Conservation (phyloP, 2,329 filamentous ascomycete genomes). For the Sclerotinia trifoliorum region DNA sequence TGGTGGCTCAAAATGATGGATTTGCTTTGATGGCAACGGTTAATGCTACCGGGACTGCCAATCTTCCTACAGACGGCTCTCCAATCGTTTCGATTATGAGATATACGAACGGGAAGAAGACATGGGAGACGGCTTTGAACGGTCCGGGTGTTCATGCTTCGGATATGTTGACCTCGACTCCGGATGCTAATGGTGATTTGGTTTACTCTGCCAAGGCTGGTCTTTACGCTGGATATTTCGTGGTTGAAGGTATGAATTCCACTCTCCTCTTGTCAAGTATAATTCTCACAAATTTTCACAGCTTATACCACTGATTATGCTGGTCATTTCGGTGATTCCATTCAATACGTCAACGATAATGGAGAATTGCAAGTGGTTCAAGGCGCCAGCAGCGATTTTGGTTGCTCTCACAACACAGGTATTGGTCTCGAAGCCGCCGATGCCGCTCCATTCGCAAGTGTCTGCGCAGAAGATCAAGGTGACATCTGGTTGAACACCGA, state of each 20-base stretch:
- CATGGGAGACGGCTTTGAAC: constrained; percentile 59
- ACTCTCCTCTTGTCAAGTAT: too few species aligned
- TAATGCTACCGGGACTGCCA: constrained; percentile 52
- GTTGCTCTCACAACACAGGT: constrained; percentile 64
- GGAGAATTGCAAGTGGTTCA: constrained; percentile 51
- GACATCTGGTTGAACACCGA: constrained; percentile 64
- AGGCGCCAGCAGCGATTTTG: constrained; percentile 54
- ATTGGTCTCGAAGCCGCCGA: constrained; percentile 59
- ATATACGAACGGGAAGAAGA: constrained; percentile 53
- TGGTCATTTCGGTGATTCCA: constrained; percentile 58
- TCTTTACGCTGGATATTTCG: constrained; percentile 61
- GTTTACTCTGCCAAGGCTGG: constrained; percentile 56
- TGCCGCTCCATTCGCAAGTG: constrained; percentile 52
- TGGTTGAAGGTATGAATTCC: constrained; percentile 49
- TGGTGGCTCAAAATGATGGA: constrained; percentile 61
- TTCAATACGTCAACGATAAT: constrained; percentile 49
- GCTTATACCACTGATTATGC: constrained; percentile 52
- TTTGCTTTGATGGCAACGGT: constrained; percentile 56
- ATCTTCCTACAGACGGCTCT: constrained; percentile 48
- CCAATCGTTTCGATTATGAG: constrained; percentile 60
- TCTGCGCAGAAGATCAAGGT: constrained; percentile 52
- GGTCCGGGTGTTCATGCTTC: constrained; percentile 52
- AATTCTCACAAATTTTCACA: constrained; percentile 19
- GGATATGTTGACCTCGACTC: constrained; percentile 47
- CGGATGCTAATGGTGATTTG: constrained; percentile 62